Evolutionary conservation across 164 flowering plant genomes (phyloP).

Genomic region (Magnolia officinalis): DNA sequence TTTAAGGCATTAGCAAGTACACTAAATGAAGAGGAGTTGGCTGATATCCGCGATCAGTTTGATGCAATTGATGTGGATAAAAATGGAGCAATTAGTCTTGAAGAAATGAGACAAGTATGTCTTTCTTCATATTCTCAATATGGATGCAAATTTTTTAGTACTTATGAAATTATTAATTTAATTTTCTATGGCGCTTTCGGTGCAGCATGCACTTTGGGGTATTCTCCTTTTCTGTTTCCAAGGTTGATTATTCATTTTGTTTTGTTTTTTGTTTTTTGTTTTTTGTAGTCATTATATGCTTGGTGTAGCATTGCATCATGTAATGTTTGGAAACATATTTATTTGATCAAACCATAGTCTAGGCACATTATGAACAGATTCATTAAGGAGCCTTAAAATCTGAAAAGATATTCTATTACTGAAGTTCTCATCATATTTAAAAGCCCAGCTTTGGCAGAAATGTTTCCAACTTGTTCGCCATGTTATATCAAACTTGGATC

Average conservation of each 20-base stretch:
- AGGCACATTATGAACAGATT: background rate
- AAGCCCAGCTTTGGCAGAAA: background rate
- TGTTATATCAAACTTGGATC: background rate
- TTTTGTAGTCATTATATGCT: background rate
- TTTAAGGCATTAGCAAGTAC: constrained; percentile 90
- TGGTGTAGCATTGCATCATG: background rate
- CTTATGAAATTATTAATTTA: background rate
- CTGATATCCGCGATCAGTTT: constrained; percentile 86
- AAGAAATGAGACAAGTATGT: constrained; percentile 93
- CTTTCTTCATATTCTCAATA: constrained; percentile 1
- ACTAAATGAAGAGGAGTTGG: constrained; percentile 73
- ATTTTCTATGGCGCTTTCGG: background rate
- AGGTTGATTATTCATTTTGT: background rate
- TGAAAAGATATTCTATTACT: background rate
- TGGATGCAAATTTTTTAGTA: background rate
- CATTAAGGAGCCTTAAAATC: too few relatives aligned
- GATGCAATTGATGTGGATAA: constrained; percentile 95
- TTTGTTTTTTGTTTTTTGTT: too few relatives aligned
- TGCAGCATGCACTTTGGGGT: background rate
- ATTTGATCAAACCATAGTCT: background rate
- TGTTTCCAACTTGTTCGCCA: background rate
- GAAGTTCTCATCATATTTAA: background rate
- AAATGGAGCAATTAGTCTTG: constrained; percentile 94
- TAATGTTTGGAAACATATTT: background rate
- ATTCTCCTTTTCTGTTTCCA: background rate